These are phyloP conservation scores for Aspergillus diversus DNA, from an alignment of 495 filamentous ascomycete genomes.

Conservation along the genomic window DNA sequence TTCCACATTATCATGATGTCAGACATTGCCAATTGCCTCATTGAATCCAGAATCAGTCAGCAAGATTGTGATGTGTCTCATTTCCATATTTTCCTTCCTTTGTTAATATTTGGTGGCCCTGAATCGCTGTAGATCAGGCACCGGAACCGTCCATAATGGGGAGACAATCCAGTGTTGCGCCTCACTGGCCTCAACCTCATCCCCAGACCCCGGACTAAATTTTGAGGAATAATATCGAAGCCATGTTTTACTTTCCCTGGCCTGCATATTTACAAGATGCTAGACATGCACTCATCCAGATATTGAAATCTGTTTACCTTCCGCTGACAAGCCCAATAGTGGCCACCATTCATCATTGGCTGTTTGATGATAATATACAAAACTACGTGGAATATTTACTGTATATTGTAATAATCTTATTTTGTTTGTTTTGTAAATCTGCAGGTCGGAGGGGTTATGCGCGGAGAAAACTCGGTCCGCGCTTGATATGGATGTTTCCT, in stretches of 20 bases:
- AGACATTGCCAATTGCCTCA: neutral
- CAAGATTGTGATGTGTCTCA: conserved; percentile 16
- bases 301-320: too few species aligned
- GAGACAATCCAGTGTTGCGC: neutral
- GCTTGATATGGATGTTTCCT: too few species aligned
- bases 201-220: neutral
- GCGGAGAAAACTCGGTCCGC: too few species aligned
- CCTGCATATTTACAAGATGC: too few species aligned
- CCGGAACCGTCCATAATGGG: neutral
- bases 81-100: conserved; percentile 12
- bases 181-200: neutral
- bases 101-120: neutral
- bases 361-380: too few species aligned
- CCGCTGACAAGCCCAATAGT: too few species aligned
- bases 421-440: too few species aligned
- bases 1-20: neutral
- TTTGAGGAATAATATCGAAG: neutral
- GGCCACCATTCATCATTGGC: too few species aligned
- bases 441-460: too few species aligned
- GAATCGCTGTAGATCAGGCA: conserved; percentile 10
- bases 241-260: neutral
- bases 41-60: neutral
- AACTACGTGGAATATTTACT: too few species aligned
- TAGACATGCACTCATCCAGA: too few species aligned
- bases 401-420: too few species aligned